Percentiles rank a stretch among this genome's conserved stretches.
phyloP scores from a whole-genome alignment of 768 basidiomycete genomes.

The Tylopilus sp. region DNA sequence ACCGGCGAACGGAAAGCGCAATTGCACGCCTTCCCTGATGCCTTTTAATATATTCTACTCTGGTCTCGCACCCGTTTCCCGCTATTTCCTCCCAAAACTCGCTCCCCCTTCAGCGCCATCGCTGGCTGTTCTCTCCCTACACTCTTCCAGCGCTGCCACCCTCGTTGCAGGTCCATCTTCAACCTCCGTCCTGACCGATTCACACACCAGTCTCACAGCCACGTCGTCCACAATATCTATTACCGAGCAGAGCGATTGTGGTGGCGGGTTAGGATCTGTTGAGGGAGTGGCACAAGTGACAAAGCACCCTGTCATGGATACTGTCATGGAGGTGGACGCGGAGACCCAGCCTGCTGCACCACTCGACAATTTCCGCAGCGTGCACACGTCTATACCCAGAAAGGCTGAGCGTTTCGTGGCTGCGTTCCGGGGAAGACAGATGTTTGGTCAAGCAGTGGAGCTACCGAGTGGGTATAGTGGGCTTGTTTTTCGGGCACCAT shows the following conservation, averaged over 20 bases:
- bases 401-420: constrained; percentile 39
- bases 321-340: constrained; percentile 1
- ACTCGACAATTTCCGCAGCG: not conserved
- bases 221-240: constrained; percentile 6
- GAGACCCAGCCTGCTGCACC: constrained; percentile 11
- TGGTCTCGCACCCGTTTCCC: constrained; percentile 70
- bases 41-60: constrained; percentile 74
- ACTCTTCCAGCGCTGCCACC: constrained; percentile 14
- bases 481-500: constrained; percentile 46
- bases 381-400: not conserved
- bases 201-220: constrained; percentile 1
- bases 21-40: constrained; percentile 70
- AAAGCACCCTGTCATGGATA: not conserved
- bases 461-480: constrained; percentile 69
- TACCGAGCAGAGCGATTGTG: not conserved
- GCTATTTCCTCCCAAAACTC: constrained; percentile 61
- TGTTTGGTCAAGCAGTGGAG: constrained; percentile 61
- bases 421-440: constrained; percentile 70
- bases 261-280: not conserved
- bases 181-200: constrained; percentile 4
- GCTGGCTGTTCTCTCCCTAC: constrained; percentile 3
- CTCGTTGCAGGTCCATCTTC: constrained; percentile 9
- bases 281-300: not conserved
- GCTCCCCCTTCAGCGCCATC: constrained; percentile 25
- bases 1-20: constrained; percentile 4